Conservation (phyloP, 1,139 yeast species). For the Nakaseomyces kungkrabaensis region DNA sequence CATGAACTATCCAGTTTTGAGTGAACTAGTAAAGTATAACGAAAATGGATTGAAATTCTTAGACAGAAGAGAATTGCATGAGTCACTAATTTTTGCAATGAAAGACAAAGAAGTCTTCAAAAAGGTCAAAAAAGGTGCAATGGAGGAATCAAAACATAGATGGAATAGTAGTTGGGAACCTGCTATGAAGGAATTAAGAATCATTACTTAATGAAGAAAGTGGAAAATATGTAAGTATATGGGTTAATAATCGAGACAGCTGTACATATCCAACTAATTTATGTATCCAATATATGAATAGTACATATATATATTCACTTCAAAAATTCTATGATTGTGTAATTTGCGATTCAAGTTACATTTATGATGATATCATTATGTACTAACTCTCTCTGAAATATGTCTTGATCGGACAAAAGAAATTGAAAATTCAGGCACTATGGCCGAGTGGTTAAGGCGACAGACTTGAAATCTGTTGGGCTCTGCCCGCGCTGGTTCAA, state of each 20-base stretch:
- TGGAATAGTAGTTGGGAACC: slow-evolving; percentile 74
- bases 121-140: slow-evolving; percentile 56
- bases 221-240: background rate
- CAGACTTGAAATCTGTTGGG: slow-evolving; percentile 28
- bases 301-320: too few species aligned
- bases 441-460: slow-evolving; percentile 29
- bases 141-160: slow-evolving; percentile 49
- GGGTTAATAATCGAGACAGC: background rate
- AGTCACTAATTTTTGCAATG: slow-evolving; percentile 39
- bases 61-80: slow-evolving; percentile 41
- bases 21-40: slow-evolving; percentile 45
- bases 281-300: too few species aligned
- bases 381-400: background rate
- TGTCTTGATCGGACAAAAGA: background rate
- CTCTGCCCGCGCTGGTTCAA: slow-evolving; percentile 28
- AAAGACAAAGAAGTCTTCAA: slow-evolving; percentile 31
- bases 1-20: slow-evolving; percentile 60
- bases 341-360: too few species aligned
- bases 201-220: slow-evolving; percentile 10
- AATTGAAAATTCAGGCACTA: slow-evolving; percentile 14
- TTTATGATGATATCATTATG: background rate
- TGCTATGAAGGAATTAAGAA: slow-evolving; percentile 18
- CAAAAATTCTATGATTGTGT: too few species aligned
- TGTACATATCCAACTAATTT: background rate
- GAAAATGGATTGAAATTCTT: slow-evolving; percentile 39